Conservation (phyloP, 108 stramenopile species). For the Asterionellopsis glacialis region DNA sequence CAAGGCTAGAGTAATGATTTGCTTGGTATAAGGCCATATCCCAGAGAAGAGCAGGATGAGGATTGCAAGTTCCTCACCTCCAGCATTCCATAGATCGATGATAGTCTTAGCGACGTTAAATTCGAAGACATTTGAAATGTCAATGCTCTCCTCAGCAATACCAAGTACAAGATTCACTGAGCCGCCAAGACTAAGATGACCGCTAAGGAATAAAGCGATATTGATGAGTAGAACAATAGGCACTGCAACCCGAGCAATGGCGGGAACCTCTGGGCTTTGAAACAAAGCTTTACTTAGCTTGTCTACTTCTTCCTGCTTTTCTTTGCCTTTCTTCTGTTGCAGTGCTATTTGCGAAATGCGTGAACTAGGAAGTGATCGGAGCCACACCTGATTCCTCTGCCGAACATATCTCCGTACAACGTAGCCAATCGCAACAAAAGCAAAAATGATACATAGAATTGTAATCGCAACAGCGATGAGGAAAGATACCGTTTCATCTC, state of each 20-base stretch:
- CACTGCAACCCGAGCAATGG: slow-evolving; percentile 36
- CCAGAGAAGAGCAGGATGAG: slow-evolving; percentile 69
- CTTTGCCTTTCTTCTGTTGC: slow-evolving; percentile 20
- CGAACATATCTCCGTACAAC: slow-evolving; percentile 22
- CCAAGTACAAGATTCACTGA: slow-evolving; percentile 48
- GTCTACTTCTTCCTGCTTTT: slow-evolving; percentile 38
- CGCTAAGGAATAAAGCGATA: slow-evolving; percentile 66
- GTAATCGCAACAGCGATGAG: slow-evolving; percentile 35
- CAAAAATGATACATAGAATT: slow-evolving; percentile 11
- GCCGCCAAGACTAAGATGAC: slow-evolving; percentile 69
- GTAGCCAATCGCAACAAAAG: slow-evolving; percentile 18
- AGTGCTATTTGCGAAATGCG: slow-evolving; percentile 8
- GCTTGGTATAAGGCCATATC: slow-evolving; percentile 83
- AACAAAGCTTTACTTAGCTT: slow-evolving; percentile 42
- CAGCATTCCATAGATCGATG: slow-evolving; percentile 61
- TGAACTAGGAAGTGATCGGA: slow-evolving; percentile 25
- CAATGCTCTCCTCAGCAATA: slow-evolving; percentile 57
- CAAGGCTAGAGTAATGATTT: slow-evolving; percentile 45
- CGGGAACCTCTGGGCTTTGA: slow-evolving; percentile 38
- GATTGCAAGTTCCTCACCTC: slow-evolving; percentile 59
- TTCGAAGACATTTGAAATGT: slow-evolving; percentile 55
- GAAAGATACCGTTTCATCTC: slow-evolving; percentile 30
- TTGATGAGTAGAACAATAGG: slow-evolving; percentile 67
- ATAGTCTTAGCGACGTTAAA: slow-evolving; percentile 64
- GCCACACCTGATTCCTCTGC: slow-evolving; percentile 46